Percentiles rank a stretch among this genome's conserved stretches.
phyloP scores from a whole-genome alignment of 2,329 filamentous ascomycete genomes.

The Orbilia quercus region DNA sequence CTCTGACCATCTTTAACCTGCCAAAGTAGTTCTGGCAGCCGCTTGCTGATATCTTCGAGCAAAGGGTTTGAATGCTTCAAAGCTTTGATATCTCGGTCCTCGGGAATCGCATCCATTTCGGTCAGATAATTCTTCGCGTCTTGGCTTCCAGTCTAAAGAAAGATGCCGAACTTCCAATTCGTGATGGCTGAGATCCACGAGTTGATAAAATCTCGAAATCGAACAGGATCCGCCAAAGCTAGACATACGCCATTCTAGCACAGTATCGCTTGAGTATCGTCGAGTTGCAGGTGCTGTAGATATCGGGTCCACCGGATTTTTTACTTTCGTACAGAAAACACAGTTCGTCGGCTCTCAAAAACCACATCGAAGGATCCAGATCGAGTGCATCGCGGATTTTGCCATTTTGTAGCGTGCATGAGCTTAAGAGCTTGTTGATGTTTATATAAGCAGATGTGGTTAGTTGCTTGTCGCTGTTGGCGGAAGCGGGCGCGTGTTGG shows the following conservation, averaged over 20 bases:
- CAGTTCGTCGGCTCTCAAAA: not conserved
- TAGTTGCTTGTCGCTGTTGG: not conserved
- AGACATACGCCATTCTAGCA: too few species aligned
- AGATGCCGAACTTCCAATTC: too few species aligned
- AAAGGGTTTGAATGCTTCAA: slow-evolving; percentile 72
- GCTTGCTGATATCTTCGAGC: slow-evolving; percentile 70
- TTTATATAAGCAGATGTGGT: not conserved
- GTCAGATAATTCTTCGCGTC: too few species aligned
- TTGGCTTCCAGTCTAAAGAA: too few species aligned
- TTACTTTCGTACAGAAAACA: not conserved
- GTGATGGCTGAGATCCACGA: too few species aligned
- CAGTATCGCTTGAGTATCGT: too few species aligned
- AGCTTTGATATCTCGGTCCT: slow-evolving; percentile 72
- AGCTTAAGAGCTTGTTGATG: not conserved
- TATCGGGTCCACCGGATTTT: too few species aligned
- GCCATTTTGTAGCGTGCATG: slow-evolving; percentile 4
- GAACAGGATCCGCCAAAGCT: too few species aligned
- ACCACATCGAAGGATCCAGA: not conserved
- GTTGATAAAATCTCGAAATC: too few species aligned
- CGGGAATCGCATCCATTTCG: slow-evolving; percentile 70
- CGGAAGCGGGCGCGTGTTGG: slow-evolving; percentile 28
- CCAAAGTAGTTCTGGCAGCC: slow-evolving; percentile 68
- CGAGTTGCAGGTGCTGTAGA: not conserved
- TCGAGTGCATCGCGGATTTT: not conserved
- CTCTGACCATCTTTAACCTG: slow-evolving; percentile 66